Evolutionary conservation across 2,329 filamentous ascomycete species (phyloP).

Genomic region (Macrophomina phaseolina): DNA sequence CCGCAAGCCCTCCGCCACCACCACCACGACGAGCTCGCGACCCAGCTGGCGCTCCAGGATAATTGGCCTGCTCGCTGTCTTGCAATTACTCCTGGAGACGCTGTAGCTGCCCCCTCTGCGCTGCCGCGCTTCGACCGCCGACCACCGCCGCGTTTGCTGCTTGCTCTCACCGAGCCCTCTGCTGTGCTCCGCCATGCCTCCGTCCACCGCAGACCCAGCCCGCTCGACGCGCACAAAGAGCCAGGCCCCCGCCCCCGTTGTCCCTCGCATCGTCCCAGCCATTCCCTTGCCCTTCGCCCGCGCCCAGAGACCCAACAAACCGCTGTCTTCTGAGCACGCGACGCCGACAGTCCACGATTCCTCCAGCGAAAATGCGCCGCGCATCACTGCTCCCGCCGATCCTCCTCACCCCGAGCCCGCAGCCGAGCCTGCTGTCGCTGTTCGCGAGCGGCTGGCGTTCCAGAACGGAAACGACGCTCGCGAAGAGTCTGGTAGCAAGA

Average conservation of each 20-base stretch:
- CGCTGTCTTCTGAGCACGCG: not conserved
- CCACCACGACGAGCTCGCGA: slow-evolving; percentile 26
- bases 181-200: slow-evolving; percentile 36
- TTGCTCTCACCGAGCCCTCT: not conserved
- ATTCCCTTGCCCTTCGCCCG: slow-evolving; percentile 44
- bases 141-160: slow-evolving; percentile 11
- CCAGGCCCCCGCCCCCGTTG: slow-evolving; percentile 34
- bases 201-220: slow-evolving; percentile 36
- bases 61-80: slow-evolving; percentile 41
- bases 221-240: slow-evolving; percentile 32
- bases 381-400: not conserved
- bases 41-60: slow-evolving; percentile 47
- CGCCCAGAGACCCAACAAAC: slow-evolving; percentile 27
- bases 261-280: slow-evolving; percentile 45
- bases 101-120: slow-evolving; percentile 31
- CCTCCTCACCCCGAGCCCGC: not conserved
- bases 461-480: not conserved
- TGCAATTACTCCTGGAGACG: slow-evolving; percentile 51
- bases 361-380: slow-evolving; percentile 11
- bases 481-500: not conserved
- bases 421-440: not conserved
- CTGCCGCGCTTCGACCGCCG: slow-evolving; percentile 3
- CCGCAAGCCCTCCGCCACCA: not conserved
- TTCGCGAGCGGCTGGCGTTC: not conserved
- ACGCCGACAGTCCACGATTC: not conserved